Conservation (phyloP, 1,139 yeast genomes). For the Taiozyma sp. region DNA sequence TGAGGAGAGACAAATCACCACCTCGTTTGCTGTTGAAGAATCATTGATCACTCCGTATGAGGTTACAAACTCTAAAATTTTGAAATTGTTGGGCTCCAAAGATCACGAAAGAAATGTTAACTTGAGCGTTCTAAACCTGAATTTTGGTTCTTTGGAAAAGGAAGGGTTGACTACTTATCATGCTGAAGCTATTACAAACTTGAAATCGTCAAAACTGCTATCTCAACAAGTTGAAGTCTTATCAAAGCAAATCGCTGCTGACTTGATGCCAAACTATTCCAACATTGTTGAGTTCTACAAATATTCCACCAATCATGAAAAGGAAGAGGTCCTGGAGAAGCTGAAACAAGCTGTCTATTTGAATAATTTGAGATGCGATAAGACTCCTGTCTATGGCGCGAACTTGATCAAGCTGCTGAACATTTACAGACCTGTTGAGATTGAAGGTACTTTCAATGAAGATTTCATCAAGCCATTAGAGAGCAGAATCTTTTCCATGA, state of each 20-base stretch:
- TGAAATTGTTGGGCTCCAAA: conserved; percentile 32
- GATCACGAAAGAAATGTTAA: conserved; percentile 35
- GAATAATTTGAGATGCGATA: conserved; percentile 58
- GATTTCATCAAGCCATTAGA: conserved; percentile 30
- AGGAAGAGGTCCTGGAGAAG: conserved; percentile 44
- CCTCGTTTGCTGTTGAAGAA: conserved; percentile 74
- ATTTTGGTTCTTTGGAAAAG: conserved; percentile 45
- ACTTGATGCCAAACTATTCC: conserved; percentile 36
- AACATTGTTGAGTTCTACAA: conserved; percentile 59
- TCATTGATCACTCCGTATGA: conserved; percentile 55
- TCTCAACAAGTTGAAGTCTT: conserved; percentile 40
- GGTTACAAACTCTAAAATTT: conserved; percentile 39
- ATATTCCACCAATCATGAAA: conserved; percentile 47
- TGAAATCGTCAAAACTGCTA: conserved; percentile 30
- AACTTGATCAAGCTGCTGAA: conserved; percentile 33
- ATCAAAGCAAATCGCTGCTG: conserved; percentile 26
- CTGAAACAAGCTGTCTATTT: conserved; percentile 58
- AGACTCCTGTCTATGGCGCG: conserved; percentile 54
- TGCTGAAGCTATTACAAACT: conserved; percentile 36
- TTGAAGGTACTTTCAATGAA: conserved; percentile 12
- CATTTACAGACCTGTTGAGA: conserved; percentile 13
- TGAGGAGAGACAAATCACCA: conserved; percentile 92
- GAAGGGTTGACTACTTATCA: conserved; percentile 41
- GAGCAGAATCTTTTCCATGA: conserved; percentile 32
- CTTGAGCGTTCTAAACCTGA: conserved; percentile 56